Base-by-base conservation (phyloP, 495 filamentous ascomycete species). In the Cudoniella acicularis region DNA sequence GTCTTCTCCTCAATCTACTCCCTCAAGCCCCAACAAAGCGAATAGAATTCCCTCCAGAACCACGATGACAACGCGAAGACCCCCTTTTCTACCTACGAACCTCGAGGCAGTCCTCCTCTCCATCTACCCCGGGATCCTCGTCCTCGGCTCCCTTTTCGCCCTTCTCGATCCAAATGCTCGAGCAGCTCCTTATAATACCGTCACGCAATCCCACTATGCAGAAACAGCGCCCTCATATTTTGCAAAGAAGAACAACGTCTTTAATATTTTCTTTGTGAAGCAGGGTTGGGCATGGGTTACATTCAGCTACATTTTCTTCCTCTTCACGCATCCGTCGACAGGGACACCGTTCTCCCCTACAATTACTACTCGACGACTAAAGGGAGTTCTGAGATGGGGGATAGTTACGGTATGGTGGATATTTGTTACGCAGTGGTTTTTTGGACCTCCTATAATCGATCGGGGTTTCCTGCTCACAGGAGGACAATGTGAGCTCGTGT, bases 261-360 rank as follows among this genome's bases (percentile, higher is more conserved):
- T 96, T 79, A 98, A 98, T 70, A 59, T 85, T 47, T 79, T 89
- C 61, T 98, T 98, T 61, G 94, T 98, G 62, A 98, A 98, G 77
- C 79, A 88, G 49, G 94, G 91, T 49, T 98, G 94, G 94, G 77
- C 87, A 27, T 98, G 94, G 94, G 83, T 88, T 20, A 90, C 89
- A 0, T 59, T 79, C 21, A 83, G 87, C 8, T 89, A 95, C 60
- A 68, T 80, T 11, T 57, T 82, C 1, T 86, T 92, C 43, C 56
- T 87, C 1, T 61, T 79, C 20, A 83, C 80, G 20, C 86, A 91
- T 61, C 78, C 84, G 0, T 69, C 75, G 0, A 72, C 79, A 41
- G 67, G 73, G 25, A 67, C 63, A 21, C 26, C 64, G n/a, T 21
- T 57, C 13, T 56, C 63, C 8, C 41, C 67, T 9, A 48, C 69